phyloP scores from a whole-genome alignment of 495 filamentous ascomycete genomes.

The Pseudoneurospora amorphoporcata region DNA sequence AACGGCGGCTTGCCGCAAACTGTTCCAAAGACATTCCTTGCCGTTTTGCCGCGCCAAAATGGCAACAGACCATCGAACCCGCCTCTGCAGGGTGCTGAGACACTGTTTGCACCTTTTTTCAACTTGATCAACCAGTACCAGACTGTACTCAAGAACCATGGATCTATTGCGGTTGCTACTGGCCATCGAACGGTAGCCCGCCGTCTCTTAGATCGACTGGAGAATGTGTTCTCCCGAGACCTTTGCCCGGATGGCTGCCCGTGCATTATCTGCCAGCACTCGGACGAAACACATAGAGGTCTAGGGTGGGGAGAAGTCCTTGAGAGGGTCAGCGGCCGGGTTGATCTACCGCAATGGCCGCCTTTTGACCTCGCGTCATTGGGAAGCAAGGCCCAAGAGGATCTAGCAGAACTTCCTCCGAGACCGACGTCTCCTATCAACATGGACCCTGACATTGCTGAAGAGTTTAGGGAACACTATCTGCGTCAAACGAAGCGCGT shows the following conservation, averaged over 20 bases:
- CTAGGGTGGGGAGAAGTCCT: constrained; percentile 97
- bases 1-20: constrained; percentile 65
- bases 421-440: constrained; percentile 59
- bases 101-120: constrained; percentile 69
- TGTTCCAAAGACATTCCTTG: constrained; percentile 57
- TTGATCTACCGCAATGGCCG: constrained; percentile 78
- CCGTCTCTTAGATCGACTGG: constrained; percentile 80
- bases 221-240: constrained; percentile 86
- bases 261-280: constrained; percentile 62
- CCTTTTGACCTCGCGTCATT: constrained; percentile 66
- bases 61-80: constrained; percentile 39
- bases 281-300: constrained; percentile 49
- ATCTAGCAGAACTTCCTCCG: constrained; percentile 30
- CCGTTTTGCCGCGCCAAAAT: constrained; percentile 39
- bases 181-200: constrained; percentile 93
- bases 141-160: constrained; percentile 67
- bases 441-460: constrained; percentile 83
- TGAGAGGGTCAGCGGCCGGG: constrained; percentile 79
- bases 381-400: constrained; percentile 42
- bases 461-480: constrained; percentile 83
- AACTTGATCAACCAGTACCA: constrained; percentile 77
- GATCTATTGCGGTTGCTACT: constrained; percentile 89
- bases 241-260: constrained; percentile 71
- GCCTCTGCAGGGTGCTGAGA: constrained; percentile 47
- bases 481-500: constrained; percentile 81